Base-by-base conservation (phyloP, 2,329 filamentous ascomycete genomes). In the Fusarium odoratissimum region DNA sequence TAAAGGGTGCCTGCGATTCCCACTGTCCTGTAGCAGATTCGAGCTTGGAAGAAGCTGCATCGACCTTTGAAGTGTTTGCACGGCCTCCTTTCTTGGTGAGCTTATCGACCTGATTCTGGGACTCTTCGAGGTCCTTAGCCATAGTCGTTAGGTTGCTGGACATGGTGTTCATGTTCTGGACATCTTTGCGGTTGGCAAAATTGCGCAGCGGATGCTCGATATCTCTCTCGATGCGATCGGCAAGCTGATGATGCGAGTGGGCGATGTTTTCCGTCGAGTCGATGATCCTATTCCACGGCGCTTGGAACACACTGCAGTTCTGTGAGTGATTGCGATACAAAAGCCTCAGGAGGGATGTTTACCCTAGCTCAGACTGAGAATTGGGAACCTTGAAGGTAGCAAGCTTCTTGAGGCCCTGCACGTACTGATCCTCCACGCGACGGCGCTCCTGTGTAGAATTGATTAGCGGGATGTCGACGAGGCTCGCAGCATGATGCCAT, bases 1-100 rank as follows among this genome's bases (percentile, higher is more conserved):
- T 92, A 82, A 94, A 98, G 2, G 96, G 96, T 19, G 96, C 94
- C 81, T 97, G 95, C 2, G 94, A 95, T 62, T 97, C 92, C 96
- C 96, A 99, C 80, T 97, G 93, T 73, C 92, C 89, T 48, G 87
- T 90, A n/a, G 94, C 92, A 67, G 90, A 90, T 72, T 97, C 93
- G 46, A 97, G 89, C 72, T 91, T 91, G 23, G 90, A 86, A 16
- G 90, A 87, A 17, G 94, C 95, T 70, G 88, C 88, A 46, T 95
- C 93, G 42, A 96, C 89, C 82, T 96, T 97, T 65, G 91, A 90
- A 5, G 91, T 88, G 76, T 90, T 95, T 45, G 92, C 90, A 82
- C 92, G 94, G 60, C 88, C 88, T 68, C 93, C 94, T 82, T 95
- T 97, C 79, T 89, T 92, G 78, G 85, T 91, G 57, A 97, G 87